A percentile compares a stretch with the other conserved stretches of the same genome.
phyloP scores from a whole-genome alignment of 768 basidiomycete genomes.

The Thelephora ganbajun region DNA sequence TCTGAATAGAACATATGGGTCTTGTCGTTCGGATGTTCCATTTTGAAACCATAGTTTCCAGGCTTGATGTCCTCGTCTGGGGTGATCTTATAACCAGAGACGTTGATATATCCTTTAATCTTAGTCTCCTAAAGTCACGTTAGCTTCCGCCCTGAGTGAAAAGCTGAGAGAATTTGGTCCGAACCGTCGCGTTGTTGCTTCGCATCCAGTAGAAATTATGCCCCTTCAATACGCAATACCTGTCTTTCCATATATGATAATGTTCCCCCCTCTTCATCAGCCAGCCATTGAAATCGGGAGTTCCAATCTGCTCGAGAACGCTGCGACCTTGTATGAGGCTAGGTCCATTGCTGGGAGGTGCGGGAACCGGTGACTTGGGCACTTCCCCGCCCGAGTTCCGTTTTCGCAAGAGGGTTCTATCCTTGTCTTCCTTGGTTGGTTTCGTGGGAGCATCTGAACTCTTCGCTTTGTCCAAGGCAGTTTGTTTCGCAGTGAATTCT shows the following conservation, averaged over 20 bases:
- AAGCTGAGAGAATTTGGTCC: slow-evolving; percentile 11
- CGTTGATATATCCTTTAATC: slow-evolving; percentile 93
- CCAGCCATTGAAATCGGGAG: slow-evolving; percentile 83
- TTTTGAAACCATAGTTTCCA: slow-evolving; percentile 89
- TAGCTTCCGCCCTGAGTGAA: neutral
- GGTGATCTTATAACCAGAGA: slow-evolving; percentile 83
- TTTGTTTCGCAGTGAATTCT: neutral
- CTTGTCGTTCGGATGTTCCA: slow-evolving; percentile 80
- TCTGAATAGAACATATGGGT: slow-evolving; percentile 87
- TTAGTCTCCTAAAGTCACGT: slow-evolving; percentile 56
- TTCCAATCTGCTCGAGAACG: slow-evolving; percentile 83
- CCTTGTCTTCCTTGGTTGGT: slow-evolving; percentile 14
- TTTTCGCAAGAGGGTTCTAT: slow-evolving; percentile 37
- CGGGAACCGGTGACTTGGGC: neutral
- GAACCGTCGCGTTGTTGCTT: slow-evolving; percentile 48
- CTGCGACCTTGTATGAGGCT: slow-evolving; percentile 37
- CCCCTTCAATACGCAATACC: slow-evolving; percentile 90
- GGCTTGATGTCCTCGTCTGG: slow-evolving; percentile 87
- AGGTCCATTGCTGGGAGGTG: slow-evolving; percentile 1
- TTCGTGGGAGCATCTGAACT: slow-evolving; percentile 7
- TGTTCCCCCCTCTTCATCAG: slow-evolving; percentile 92
- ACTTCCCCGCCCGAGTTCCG: slow-evolving; percentile 24
- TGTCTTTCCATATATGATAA: slow-evolving; percentile 84
- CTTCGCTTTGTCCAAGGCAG: neutral
- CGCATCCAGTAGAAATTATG: slow-evolving; percentile 79